These are phyloP conservation scores for Calocera cornea DNA, from an alignment of 768 basidiomycete genomes.

Conservation along the genomic window DNA sequence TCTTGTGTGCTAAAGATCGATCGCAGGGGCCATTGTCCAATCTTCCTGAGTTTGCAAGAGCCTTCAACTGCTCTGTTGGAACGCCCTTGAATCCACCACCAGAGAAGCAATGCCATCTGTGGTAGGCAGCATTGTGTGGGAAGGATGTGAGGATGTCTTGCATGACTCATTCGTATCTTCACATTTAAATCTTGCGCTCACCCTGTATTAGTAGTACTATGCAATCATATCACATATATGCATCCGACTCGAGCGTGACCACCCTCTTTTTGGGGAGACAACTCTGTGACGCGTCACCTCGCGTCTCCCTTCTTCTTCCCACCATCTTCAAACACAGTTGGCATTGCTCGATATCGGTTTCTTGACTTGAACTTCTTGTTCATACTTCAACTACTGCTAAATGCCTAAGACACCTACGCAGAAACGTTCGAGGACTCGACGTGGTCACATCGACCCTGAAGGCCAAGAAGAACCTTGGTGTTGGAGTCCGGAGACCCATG, in stretches of 20 bases:
- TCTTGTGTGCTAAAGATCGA: conserved; percentile 23
- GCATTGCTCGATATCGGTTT: too few relatives aligned
- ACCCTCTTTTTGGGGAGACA: not conserved
- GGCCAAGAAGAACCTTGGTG: too few relatives aligned
- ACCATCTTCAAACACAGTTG: not conserved
- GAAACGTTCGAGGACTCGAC: too few relatives aligned
- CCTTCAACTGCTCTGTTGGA: conserved; percentile 65
- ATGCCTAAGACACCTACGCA: too few relatives aligned
- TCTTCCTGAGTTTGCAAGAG: conserved; percentile 74
- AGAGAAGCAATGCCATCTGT: conserved; percentile 68
- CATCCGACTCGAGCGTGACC: not conserved
- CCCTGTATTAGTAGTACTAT: not conserved
- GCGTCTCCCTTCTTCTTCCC: not conserved
- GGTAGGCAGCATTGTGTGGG: conserved; percentile 29
- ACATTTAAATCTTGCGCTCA: not conserved
- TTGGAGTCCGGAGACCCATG: too few relatives aligned
- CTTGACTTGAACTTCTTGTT: too few relatives aligned
- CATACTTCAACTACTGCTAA: too few relatives aligned
- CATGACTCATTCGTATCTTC: not conserved
- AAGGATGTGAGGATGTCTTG: not conserved
- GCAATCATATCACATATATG: not conserved
- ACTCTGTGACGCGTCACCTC: not conserved
- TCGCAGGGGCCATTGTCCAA: conserved; percentile 80
- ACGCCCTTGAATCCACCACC: conserved; percentile 73
- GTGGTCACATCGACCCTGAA: too few relatives aligned